phyloP scores from a whole-genome alignment of 164 flowering plant species.

The Magnolia sinica region DNA sequence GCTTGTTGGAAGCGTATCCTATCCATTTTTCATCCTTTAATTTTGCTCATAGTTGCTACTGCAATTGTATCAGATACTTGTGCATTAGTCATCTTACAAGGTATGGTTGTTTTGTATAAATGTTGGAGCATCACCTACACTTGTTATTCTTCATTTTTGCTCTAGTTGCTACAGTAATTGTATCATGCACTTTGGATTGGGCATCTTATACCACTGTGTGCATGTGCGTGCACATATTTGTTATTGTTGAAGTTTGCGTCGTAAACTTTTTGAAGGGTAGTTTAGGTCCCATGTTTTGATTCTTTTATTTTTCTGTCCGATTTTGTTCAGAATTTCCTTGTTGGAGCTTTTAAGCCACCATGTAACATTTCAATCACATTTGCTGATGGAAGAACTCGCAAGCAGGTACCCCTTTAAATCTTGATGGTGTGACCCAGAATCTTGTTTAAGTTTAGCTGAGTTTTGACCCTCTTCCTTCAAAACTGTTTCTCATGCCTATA shows the following conservation, averaged over 20 bases:
- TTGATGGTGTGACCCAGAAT: background rate
- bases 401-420: constrained; percentile 51
- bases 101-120: too few relatives aligned
- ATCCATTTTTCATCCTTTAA: too few relatives aligned
- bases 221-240: background rate
- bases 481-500: background rate
- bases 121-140: too few relatives aligned
- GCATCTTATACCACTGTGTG: background rate
- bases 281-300: background rate
- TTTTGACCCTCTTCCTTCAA: too few relatives aligned
- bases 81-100: too few relatives aligned
- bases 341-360: constrained; percentile 90
- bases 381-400: constrained; percentile 74
- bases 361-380: constrained; percentile 69
- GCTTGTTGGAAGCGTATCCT: too few relatives aligned
- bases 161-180: too few relatives aligned
- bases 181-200: background rate
- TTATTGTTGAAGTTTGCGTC: background rate
- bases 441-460: background rate
- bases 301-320: background rate
- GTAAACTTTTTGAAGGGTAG: too few relatives aligned
- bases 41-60: too few relatives aligned
- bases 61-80: too few relatives aligned
- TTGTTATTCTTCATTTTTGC: too few relatives aligned
- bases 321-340: constrained; percentile 60